phyloP scores from a whole-genome alignment of 2,329 filamentous ascomycete genomes.

The Drechmeria coniospora region DNA sequence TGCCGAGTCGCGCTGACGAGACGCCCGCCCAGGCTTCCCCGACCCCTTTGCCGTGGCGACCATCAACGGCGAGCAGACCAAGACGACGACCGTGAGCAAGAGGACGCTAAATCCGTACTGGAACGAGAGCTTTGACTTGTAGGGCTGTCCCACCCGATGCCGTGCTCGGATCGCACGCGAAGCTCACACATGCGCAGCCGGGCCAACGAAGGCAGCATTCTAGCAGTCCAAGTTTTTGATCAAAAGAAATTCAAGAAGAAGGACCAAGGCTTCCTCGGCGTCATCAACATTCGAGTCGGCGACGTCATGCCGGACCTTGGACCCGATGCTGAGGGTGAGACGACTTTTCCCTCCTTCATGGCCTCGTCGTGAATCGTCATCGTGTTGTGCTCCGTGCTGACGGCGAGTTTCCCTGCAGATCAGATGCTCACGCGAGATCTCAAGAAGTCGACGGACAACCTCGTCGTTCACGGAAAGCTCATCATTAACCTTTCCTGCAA shows the following conservation, averaged over 20 bases:
- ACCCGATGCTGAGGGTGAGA: constrained; percentile 79
- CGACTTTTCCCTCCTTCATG: no score
- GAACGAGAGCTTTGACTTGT: constrained; percentile 99
- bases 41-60: constrained; percentile 97
- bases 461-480: constrained; percentile 93
- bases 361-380: no score
- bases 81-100: constrained; percentile 94
- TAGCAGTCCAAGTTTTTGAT: constrained; percentile 97
- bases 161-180: not conserved
- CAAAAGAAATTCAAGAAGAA: constrained; percentile 99
- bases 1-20: no score
- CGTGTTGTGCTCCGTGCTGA: constrained; percentile 14
- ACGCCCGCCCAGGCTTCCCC: constrained; percentile 58
- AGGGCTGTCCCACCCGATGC: constrained; percentile 21
- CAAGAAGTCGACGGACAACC: constrained; percentile 95
- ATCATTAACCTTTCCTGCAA: constrained; percentile 96
- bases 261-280: constrained; percentile 95
- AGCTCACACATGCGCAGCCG: constrained; percentile 36
- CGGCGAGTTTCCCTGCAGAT: constrained; percentile 41
- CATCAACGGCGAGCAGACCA: constrained; percentile 93
- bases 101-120: constrained; percentile 98
- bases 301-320: constrained; percentile 77
- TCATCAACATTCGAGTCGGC: constrained; percentile 92
- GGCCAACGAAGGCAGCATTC: constrained; percentile 87
- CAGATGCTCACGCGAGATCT: constrained; percentile 97